Base-by-base conservation (phyloP, 2,329 filamentous ascomycete species). In the Claviceps cyperi region DNA sequence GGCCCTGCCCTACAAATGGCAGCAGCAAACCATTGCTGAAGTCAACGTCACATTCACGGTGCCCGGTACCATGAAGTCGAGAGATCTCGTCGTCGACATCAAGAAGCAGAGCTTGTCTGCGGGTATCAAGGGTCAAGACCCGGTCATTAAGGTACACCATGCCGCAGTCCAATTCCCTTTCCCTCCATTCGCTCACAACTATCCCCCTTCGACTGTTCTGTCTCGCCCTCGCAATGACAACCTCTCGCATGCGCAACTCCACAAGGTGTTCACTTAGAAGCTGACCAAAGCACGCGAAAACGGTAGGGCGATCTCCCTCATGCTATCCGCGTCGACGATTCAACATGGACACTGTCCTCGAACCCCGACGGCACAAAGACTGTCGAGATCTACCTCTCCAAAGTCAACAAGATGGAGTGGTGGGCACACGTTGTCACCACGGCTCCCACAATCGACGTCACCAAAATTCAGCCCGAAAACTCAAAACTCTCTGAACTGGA, bases 391-490 rank as follows among this genome's bases (percentile, higher is more conserved):
- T 89, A 95, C 68, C 83, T 98, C 48, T 89, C 96, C 74, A 98
- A 98, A 70, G 70, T 80, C 57, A 95, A 96, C 75, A 92, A 96
- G 76, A 85, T 94, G 80, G 86, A 96, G 69, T 98, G 92, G 92
- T 98, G 92, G 92, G 71, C 87, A 35, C 89, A 97, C 69, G 87
- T 97, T 39, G 78, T 97, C 37, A 94, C 83, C 7, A 69, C 72
- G 6, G 91, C 90, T 4, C 92, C 92, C 55, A 86, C 84, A 69
- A 94, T 98, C 68, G 92, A 98, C 70, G 88, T 94, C 37, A 83
- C 83, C 60, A 96, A 95, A 74, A 97, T 98, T 68, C 80, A 83
- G 64, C 92, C 92, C 21, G 92, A 97, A 70, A 90, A 84, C 64
- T 90, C 84, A 64, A 94, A 89, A 67, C 75, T 98, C 61, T 83